Percentiles rank a stretch among this genome's conserved stretches.
These are phyloP conservation scores for Gossypioides kirkii DNA, from an alignment of 345 rosid species.

Conservation along the genomic window DNA sequence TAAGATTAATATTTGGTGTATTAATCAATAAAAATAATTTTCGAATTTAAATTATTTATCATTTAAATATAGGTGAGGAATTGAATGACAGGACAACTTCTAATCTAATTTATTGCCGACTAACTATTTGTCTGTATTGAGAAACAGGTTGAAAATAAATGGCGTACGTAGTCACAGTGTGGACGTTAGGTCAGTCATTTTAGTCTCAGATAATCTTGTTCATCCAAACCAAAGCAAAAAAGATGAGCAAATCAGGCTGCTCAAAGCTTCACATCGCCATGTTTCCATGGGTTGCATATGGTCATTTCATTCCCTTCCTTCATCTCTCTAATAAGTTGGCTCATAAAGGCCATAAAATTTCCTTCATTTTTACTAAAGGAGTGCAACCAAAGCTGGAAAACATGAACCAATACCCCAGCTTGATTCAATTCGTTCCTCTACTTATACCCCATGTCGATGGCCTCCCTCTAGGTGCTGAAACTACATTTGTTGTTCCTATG, in stretches of 20 bases:
- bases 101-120: no score
- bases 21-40: no score
- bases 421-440: slow-evolving; percentile 32
- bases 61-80: no score
- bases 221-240: neutral
- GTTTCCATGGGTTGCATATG: slow-evolving; percentile 64
- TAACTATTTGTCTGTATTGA: no score
- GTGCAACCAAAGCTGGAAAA: slow-evolving; percentile 31
- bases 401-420: slow-evolving; percentile 35
- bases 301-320: slow-evolving; percentile 56
- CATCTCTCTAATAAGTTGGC: slow-evolving; percentile 58
- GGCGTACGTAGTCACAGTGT: no score
- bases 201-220: no score
- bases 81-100: no score
- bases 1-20: no score
- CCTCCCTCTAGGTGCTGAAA: slow-evolving; percentile 28
- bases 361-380: slow-evolving; percentile 44
- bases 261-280: slow-evolving; percentile 34
- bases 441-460: slow-evolving; percentile 37
- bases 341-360: slow-evolving; percentile 39
- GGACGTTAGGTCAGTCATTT: no score
- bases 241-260: neutral
- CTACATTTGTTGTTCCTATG: slow-evolving; percentile 18
- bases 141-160: no score
- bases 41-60: no score